Percentiles rank a stretch among this genome's conserved stretches.
Evolutionary conservation across 805 yeast genomes (phyloP).

Genomic region (Saccharomycopsis fibuligera): DNA sequence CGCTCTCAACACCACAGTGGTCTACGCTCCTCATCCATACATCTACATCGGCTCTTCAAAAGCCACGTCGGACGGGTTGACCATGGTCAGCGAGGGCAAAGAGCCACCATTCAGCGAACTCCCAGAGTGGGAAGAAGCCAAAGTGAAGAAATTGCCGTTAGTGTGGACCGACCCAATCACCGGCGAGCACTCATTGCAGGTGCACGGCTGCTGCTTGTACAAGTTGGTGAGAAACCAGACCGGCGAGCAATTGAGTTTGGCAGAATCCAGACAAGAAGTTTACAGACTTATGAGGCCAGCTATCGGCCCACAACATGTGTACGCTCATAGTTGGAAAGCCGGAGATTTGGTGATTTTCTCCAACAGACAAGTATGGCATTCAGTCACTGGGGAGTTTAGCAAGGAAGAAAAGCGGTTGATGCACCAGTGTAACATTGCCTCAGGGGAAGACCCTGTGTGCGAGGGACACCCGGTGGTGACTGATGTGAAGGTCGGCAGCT

Average conservation of each 20-base stretch:
- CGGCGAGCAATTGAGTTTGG: conserved; percentile 58
- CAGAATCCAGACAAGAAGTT: conserved; percentile 66
- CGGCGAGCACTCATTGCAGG: conserved; percentile 74
- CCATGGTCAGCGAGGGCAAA: conserved; percentile 76
- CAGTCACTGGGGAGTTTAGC: conserved; percentile 84
- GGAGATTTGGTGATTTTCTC: conserved; percentile 85
- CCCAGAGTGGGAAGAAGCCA: conserved; percentile 78
- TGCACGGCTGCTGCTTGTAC: conserved; percentile 82
- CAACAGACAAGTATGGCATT: conserved; percentile 88
- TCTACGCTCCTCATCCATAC: conserved; percentile 90
- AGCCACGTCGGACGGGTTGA: conserved; percentile 81
- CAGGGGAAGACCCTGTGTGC: conserved; percentile 60
- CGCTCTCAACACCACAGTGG: conserved; percentile 73
- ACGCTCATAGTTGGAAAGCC: conserved; percentile 75
- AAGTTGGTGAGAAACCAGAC: conserved; percentile 46
- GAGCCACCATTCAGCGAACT: conserved; percentile 61
- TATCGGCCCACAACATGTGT: conserved; percentile 63
- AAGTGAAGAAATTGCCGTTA: conserved; percentile 72
- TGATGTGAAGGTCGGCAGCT: conserved; percentile 8
- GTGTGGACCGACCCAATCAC: conserved; percentile 93
- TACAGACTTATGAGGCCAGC: conserved; percentile 82
- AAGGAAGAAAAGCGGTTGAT: conserved; percentile 74
- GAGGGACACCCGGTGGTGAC: conserved; percentile 18
- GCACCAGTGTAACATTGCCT: conserved; percentile 93
- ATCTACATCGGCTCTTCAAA: conserved; percentile 74